These are phyloP conservation scores for Pulveroboletus sp. DNA, from an alignment of 768 basidiomycete genomes.

Conservation along the genomic window DNA sequence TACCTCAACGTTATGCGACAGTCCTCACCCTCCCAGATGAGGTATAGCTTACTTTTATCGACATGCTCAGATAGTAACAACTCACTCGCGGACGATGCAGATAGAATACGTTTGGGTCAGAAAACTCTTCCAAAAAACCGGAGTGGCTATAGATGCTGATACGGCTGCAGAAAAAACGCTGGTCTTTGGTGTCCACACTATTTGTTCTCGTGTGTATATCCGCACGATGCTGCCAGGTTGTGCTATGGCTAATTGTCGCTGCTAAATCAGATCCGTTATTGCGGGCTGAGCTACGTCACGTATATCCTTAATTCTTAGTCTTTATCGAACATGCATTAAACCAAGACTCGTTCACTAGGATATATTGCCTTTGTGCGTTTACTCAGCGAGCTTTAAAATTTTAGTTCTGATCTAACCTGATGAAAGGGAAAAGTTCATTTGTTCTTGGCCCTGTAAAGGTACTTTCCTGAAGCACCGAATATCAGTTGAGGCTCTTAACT, in stretches of 20 bases:
- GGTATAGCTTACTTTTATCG: neutral
- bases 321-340: neutral
- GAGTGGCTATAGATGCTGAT: neutral
- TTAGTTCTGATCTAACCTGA: neutral
- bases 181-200: neutral
- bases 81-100: neutral
- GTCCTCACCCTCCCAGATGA: slow-evolving; percentile 2
- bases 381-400: neutral
- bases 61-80: neutral
- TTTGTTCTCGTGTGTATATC: neutral
- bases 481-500: neutral
- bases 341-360: neutral
- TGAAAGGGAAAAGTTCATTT: neutral
- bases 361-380: neutral
- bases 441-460: neutral
- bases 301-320: neutral
- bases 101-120: slow-evolving; percentile 3
- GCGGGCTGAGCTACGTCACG: neutral
- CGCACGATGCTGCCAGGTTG: neutral
- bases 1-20: neutral
- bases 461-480: neutral
- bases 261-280: neutral
- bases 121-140: too few species aligned
- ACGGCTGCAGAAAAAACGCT: neutral
- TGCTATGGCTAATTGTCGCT: neutral